phyloP scores from a whole-genome alignment of 202 grass and related monocot genomes.

The Eragrostis tef region DNA sequence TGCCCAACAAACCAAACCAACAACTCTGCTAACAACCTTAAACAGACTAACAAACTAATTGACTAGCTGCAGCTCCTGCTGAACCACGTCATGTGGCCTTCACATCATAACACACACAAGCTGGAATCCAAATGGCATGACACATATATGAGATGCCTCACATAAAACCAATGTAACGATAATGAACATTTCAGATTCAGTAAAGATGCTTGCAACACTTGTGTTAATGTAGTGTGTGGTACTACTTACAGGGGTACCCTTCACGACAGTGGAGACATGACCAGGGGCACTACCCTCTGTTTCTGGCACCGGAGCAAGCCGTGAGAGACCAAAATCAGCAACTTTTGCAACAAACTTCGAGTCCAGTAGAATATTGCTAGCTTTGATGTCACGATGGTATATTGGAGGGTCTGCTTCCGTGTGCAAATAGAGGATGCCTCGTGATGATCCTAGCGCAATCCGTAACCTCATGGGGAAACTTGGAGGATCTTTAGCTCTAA shows the following conservation, averaged over 20 bases:
- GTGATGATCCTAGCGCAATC: conserved; percentile 76
- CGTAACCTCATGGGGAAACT: conserved; percentile 79
- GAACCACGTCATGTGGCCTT: too few relatives aligned
- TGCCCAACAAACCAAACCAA: too few relatives aligned
- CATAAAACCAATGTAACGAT: not conserved
- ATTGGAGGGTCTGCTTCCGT: conserved; percentile 93
- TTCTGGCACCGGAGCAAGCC: conserved; percentile 70
- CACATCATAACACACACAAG: not conserved
- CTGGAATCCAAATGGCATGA: not conserved
- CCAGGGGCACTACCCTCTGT: conserved; percentile 68
- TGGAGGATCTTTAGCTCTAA: conserved; percentile 65
- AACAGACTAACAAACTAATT: too few relatives aligned
- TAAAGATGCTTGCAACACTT: not conserved
- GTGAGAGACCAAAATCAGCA: conserved; percentile 94
- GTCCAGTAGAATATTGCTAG: conserved; percentile 90
- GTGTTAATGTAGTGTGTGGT: not conserved
- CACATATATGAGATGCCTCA: too few relatives aligned
- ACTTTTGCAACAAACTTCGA: conserved; percentile 85
- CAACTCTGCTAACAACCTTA: too few relatives aligned
- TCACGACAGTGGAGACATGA: conserved; percentile 90
- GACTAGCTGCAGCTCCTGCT: too few relatives aligned
- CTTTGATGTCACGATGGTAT: conserved; percentile 94
- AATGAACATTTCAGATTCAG: not conserved
- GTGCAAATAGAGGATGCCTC: conserved; percentile 89
- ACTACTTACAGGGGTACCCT: conserved; percentile 89